phyloP scores from a whole-genome alignment of 208 protist genomes.

The Borovskyia barvae region DNA sequence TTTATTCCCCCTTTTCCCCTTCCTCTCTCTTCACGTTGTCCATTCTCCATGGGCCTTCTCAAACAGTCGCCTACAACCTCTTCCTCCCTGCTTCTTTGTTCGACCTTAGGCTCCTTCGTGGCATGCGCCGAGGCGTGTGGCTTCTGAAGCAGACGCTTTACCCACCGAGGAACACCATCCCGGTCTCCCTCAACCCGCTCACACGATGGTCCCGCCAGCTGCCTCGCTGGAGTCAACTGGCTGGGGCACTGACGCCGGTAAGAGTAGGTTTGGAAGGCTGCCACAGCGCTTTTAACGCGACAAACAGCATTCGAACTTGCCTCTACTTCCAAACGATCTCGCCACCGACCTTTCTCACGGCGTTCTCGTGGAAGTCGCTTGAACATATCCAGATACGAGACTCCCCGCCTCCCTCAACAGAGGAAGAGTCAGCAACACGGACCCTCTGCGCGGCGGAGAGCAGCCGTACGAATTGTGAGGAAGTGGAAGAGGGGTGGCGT shows the following conservation, averaged over 20 bases:
- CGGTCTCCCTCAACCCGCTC: constrained; percentile 52
- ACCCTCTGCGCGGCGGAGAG: neutral
- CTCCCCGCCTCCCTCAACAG: neutral
- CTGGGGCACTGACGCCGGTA: constrained; percentile 10
- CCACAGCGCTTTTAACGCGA: constrained; percentile 82
- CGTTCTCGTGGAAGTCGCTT: constrained; percentile 43
- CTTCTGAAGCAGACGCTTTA: constrained; percentile 43
- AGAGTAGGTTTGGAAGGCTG: constrained; percentile 80
- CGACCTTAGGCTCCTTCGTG: too few species aligned
- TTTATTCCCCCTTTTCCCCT: too few species aligned
- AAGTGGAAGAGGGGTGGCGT: too few species aligned
- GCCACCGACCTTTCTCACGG: constrained; percentile 65
- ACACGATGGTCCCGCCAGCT: constrained; percentile 67
- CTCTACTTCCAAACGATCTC: constrained; percentile 60
- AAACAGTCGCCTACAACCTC: too few species aligned
- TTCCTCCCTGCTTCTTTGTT: too few species aligned
- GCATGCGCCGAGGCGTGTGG: neutral
- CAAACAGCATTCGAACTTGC: constrained; percentile 79
- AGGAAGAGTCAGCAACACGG: neutral
- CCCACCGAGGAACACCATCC: constrained; percentile 36
- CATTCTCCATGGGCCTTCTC: too few species aligned
- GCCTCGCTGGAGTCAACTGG: constrained; percentile 26
- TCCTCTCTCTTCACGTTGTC: too few species aligned
- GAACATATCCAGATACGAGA: constrained; percentile 41
- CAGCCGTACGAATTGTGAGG: neutral